Percentiles rank a stretch among this genome's conserved stretches.
Evolutionary conservation across 306 rosid genomes (phyloP).

Genomic region (cucumber (Cucumis sativus)): DNA sequence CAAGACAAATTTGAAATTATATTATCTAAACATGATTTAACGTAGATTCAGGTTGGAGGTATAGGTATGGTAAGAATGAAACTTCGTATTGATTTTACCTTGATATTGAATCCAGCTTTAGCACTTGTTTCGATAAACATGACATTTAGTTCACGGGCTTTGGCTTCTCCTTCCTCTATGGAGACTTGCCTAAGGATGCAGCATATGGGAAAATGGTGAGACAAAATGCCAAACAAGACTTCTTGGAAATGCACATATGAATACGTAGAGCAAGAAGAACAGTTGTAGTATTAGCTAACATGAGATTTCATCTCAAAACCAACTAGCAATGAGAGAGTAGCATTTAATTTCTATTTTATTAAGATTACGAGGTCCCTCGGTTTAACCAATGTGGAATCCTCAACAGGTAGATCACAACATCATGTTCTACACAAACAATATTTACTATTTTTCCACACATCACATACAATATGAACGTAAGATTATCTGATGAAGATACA

Average conservation of each 20-base stretch:
- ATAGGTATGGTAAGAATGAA: background rate
- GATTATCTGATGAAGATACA: background rate
- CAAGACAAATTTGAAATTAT: too few species aligned
- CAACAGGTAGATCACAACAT: background rate
- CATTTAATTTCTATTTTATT: too few species aligned
- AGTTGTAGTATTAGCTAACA: too few species aligned
- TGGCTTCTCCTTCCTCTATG: constrained; percentile 81
- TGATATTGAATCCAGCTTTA: constrained; percentile 85
- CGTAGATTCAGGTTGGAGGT: background rate
- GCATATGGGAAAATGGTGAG: background rate
- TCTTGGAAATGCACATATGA: background rate
- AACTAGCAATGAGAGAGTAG: too few species aligned
- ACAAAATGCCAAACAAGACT: background rate
- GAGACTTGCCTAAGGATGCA: constrained; percentile 64
- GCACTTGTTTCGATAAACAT: constrained; percentile 92
- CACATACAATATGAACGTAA: background rate
- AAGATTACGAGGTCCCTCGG: too few species aligned
- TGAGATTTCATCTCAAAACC: too few species aligned
- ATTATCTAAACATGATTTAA: background rate
- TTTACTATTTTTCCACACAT: background rate
- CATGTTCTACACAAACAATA: background rate
- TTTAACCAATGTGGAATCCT: too few species aligned
- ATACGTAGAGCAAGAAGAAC: too few species aligned
- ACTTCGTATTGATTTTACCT: constrained; percentile 21
- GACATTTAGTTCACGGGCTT: constrained; percentile 61